Base-by-base conservation (phyloP, 305 asterid genomes). In the Rubia balearica region DNA sequence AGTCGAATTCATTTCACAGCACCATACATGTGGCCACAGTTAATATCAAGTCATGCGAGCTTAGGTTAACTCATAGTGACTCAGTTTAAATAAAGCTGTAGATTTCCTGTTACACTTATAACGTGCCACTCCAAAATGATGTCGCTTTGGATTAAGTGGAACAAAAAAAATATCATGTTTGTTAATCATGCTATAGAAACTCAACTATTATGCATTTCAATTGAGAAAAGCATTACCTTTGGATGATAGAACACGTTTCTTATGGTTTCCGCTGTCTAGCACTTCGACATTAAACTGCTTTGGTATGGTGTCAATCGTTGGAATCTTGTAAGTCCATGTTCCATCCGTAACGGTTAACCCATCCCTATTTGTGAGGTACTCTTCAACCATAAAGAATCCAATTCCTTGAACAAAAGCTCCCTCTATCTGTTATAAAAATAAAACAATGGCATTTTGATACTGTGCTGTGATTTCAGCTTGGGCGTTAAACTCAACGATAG, bases 361-460 rank as follows among this genome's bases (percentile, higher is more conserved):
- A 22, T 90, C 85, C 7, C 70, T 11, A 42, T 92, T 83, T 4
- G 82, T 75, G 8, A 68, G 76, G 81, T 86, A 88, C 63, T 92
- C 96, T 82, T 92, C 96, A 0, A 77, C 83, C 96, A 90, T 88
- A 81, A 85, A 90, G 75, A 88, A 87, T 27, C 98, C 96, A 19
- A 92, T 68, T 13, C 98, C 98, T 80, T 90, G 96, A 6, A 90
- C 85, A 66, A 88, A 92, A n/a, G 92, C 84, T 56, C 96, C 96
- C 80, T 90, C 96, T 73, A 90, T 90, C 96, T 92, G 88, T 64
- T 41, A 43, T 4, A 41, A 73, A 63, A 36, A 24, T 30, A 40
- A 14, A 5, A 22, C 38, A 27, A 60, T 40, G 57, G 22, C 43
- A 27, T 42, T 6, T 30, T 53, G 10, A 17, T 53, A 33, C 27